These are phyloP conservation scores for Xerocomus minutiporus DNA, from an alignment of 1,284 basidiomycete species.

Conservation along the genomic window DNA sequence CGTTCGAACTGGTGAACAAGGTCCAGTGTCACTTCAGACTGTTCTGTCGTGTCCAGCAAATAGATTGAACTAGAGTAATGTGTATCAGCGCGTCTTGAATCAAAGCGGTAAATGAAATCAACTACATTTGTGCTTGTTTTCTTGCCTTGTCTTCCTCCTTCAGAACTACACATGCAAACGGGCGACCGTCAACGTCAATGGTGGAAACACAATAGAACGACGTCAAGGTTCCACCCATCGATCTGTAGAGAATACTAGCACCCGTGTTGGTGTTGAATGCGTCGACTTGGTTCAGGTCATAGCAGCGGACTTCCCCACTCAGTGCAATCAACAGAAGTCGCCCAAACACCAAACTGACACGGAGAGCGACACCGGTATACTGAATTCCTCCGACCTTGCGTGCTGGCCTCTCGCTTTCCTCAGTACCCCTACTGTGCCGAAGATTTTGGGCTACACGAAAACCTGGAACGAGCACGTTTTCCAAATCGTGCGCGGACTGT, in stretches of 20 bases:
- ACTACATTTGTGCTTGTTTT: conserved; percentile 7
- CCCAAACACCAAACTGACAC: conserved; percentile 15
- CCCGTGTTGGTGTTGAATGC: conserved; percentile 9
- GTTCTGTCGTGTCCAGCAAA: conserved; percentile 9
- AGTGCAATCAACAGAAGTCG: conserved; percentile 19
- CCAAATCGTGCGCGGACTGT: conserved; percentile 15
- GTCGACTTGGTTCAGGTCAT: conserved; percentile 15
- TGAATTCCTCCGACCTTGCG: conserved; percentile 9
- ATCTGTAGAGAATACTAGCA: conserved; percentile 15
- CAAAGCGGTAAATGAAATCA: too few species aligned
- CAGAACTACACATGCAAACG: conserved; percentile 19
- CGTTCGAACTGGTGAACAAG: conserved; percentile 14
- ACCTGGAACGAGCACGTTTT: conserved; percentile 10
- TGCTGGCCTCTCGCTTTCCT: not conserved
- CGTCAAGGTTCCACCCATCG: not conserved
- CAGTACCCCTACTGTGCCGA: not conserved
- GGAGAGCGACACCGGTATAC: conserved; percentile 7
- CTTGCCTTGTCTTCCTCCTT: not conserved
- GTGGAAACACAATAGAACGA: conserved; percentile 19
- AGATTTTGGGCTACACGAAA: conserved; percentile 9
- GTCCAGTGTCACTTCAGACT: conserved; percentile 10
- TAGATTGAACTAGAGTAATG: conserved; percentile 12
- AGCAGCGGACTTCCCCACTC: conserved; percentile 16
- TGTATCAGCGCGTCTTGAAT: not conserved
- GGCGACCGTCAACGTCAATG: conserved; percentile 11